Percentiles rank a stretch among this genome's conserved stretches.
phyloP scores from a whole-genome alignment of 164 flowering plant genomes.

The Santalum album region DNA sequence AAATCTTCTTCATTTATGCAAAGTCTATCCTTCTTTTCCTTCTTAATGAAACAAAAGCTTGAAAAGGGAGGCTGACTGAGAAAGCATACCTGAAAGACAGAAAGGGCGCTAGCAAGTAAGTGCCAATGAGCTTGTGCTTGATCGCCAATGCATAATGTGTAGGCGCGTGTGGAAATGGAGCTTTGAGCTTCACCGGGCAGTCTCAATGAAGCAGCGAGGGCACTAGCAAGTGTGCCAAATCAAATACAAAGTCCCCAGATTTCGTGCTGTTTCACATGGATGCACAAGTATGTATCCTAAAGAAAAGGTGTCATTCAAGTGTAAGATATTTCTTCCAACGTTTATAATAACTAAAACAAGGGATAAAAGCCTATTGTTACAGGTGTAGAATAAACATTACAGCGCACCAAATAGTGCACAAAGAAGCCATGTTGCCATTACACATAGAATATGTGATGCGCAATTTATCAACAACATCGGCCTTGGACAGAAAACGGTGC shows the following conservation, averaged over 20 bases:
- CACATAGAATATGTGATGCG: neutral
- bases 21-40: neutral
- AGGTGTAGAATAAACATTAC: neutral
- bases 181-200: too few species aligned
- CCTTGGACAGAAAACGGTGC: constrained; percentile 48
- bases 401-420: neutral
- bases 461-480: constrained; percentile 18
- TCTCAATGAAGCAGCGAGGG: too few species aligned
- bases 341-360: too few species aligned
- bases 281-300: too few species aligned
- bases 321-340: too few species aligned
- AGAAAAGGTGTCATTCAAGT: too few species aligned
- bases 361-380: neutral
- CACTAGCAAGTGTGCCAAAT: too few species aligned
- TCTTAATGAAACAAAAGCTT: constrained; percentile 17
- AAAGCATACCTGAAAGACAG: constrained; percentile 26
- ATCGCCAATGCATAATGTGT: constrained; percentile 14
- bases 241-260: too few species aligned
- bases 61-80: constrained; percentile 34
- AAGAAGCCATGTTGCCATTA: neutral
- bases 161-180: constrained; percentile 24
- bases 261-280: too few species aligned
- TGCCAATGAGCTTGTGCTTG: too few species aligned
- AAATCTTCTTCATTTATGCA: too few species aligned
- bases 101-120: constrained; percentile 14